Evolutionary conservation across 1,284 basidiomycete genomes (phyloP), one percentile per base, ranked within the genome.

Genomic region (Rhodotorula sp.): DNA sequence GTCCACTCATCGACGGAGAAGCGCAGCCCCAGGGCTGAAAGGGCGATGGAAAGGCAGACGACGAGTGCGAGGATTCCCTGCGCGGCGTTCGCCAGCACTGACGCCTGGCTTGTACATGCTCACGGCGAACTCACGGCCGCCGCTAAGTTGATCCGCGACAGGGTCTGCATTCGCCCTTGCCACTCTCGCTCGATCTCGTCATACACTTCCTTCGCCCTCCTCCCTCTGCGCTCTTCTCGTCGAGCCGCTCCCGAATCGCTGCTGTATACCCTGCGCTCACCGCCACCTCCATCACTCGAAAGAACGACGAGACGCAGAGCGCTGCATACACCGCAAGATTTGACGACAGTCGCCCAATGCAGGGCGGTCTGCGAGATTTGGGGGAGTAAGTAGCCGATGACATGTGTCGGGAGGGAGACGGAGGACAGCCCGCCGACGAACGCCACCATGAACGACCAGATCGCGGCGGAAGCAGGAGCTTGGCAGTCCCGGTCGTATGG

Each of bases 341-440:
- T 2, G n/a, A 20, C 24, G 22, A 63, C 65, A 24, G 53, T 40
- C n/a, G 34, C 22, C 60, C 61, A 67, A 15, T 63, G 44, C n/a
- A 63, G 44, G n/a, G 47, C n/a, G n/a, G 65, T 62, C 44, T 52
- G 51, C 20, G 40, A 9, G 24, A 67, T 16, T n/a, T 60, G 40
- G 0, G 60, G 60, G 18, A 67, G 61, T 51, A 62, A 63, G 56
- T 67, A 62, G 10, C 59, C 60, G 28, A 55, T 51, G n/a, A 67
- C 53, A 50, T 62, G 65, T 6, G 65, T 63, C 11, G 66, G 66
- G 44, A 68, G 52, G 20, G 61, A 63, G 26, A 68, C 58, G 44
- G 61, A 51, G 8, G 52, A 28, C 24, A 68, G 57, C 10, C 61
- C 34, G 26, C 61, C 61, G 16, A 69, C 47, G 55, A 69, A 69